A percentile compares a stretch with the other conserved stretches of the same genome.
phyloP scores from a whole-genome alignment of 306 rosid genomes.

The Luffa aegyptiaca region DNA sequence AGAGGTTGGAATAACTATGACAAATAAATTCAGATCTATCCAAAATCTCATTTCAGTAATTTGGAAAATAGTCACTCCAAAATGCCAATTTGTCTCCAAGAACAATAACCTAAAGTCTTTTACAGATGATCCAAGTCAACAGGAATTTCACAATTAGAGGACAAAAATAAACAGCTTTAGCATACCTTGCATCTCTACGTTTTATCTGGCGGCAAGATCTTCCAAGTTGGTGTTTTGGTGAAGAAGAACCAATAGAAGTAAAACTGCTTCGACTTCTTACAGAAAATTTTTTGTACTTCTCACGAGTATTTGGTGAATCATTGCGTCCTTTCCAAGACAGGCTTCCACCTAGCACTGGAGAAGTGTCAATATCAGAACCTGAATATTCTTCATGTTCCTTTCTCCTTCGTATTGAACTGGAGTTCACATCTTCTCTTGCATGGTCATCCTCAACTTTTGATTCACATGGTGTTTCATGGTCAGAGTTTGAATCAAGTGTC shows the following conservation, averaged over 20 bases:
- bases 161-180: background rate
- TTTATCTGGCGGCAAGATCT: constrained; percentile 82
- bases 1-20: background rate
- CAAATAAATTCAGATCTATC: background rate
- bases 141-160: background rate
- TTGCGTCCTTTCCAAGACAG: constrained; percentile 89
- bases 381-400: constrained; percentile 40
- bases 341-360: constrained; percentile 46
- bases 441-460: constrained; percentile 34
- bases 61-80: background rate
- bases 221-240: constrained; percentile 61
- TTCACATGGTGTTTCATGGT: constrained; percentile 50
- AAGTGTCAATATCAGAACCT: constrained; percentile 54
- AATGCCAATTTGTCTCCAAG: background rate
- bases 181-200: constrained; percentile 51
- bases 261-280: constrained; percentile 39
- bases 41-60: background rate
- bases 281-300: constrained; percentile 40
- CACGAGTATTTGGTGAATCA: constrained; percentile 39
- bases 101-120: background rate
- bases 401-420: constrained; percentile 31
- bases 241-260: constrained; percentile 40
- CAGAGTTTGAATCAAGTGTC: constrained; percentile 60
- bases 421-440: constrained; percentile 25
- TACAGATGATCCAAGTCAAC: background rate